Evolutionary conservation across 148 eudicot genomes (phyloP).

Genomic region (Heliosperma pusillum): DNA sequence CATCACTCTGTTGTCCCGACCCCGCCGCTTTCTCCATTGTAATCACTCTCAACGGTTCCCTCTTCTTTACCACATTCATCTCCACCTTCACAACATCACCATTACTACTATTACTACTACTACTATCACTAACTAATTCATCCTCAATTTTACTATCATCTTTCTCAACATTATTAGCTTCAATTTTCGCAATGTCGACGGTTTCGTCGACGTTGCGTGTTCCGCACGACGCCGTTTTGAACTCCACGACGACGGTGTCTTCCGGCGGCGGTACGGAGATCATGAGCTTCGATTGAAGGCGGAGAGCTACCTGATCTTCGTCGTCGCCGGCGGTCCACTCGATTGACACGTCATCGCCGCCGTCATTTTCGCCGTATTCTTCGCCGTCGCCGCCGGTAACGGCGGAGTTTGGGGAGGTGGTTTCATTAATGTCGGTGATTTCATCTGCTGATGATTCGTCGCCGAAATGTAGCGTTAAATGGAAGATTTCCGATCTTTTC

Average conservation of each 20-base stretch:
- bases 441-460: slow-evolving; percentile 25
- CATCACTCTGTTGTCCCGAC: slow-evolving; percentile 78
- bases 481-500: slow-evolving; percentile 81
- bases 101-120: too few species aligned
- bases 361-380: slow-evolving; percentile 17
- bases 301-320: slow-evolving; percentile 81
- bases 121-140: not conserved
- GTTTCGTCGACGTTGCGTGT: not conserved
- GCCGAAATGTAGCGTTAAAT: slow-evolving; percentile 67
- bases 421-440: not conserved
- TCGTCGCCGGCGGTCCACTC: slow-evolving; percentile 93
- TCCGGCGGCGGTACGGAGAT: slow-evolving; percentile 78
- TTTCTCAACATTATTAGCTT: not conserved
- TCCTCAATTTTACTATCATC: not conserved
- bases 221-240: not conserved
- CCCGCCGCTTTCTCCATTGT: slow-evolving; percentile 56
- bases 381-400: slow-evolving; percentile 11
- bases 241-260: slow-evolving; percentile 61
- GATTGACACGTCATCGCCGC: slow-evolving; percentile 35
- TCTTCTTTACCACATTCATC: slow-evolving; percentile 77
- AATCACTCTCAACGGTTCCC: slow-evolving; percentile 71
- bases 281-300: slow-evolving; percentile 82
- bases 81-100: slow-evolving; percentile 45
- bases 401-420: not conserved
- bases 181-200: not conserved